Percentiles rank a stretch among this genome's conserved stretches.
phyloP scores from a whole-genome alignment of 2,329 filamentous ascomycete species.

The Hypomyces rosellus region DNA sequence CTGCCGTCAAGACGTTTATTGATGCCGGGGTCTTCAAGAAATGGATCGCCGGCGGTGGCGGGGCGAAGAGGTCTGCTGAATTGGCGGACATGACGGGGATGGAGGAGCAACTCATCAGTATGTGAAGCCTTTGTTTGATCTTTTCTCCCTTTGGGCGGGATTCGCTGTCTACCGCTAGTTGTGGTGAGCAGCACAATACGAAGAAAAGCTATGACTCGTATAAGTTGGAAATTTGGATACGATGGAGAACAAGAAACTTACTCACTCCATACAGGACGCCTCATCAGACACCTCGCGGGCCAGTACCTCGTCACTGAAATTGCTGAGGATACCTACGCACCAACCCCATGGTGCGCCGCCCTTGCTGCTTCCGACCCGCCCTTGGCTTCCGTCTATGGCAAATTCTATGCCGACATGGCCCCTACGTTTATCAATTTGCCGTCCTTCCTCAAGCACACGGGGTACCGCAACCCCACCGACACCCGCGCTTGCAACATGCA shows the following conservation, averaged over 20 bases:
- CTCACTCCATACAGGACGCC: constrained; percentile 19
- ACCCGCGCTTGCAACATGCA: constrained; percentile 27
- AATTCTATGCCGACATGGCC: constrained; percentile 26
- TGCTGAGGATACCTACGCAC: constrained; percentile 27
- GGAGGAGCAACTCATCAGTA: constrained; percentile 28
- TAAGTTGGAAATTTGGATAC: not conserved
- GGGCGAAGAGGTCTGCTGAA: constrained; percentile 23
- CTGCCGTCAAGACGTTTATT: constrained; percentile 31
- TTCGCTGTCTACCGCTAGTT: not conserved
- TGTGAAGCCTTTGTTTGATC: not conserved
- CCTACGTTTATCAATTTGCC: constrained; percentile 27
- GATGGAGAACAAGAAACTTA: not conserved
- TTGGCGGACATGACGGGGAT: constrained; percentile 28
- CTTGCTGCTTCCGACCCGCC: constrained; percentile 21
- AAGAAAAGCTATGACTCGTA: no score
- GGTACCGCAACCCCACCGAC: constrained; percentile 30
- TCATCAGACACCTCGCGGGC: constrained; percentile 30
- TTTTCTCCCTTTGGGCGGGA: no score
- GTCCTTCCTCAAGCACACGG: constrained; percentile 24
- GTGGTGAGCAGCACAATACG: not conserved
- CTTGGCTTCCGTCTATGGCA: constrained; percentile 26
- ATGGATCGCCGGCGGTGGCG: constrained; percentile 26
- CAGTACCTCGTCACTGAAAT: constrained; percentile 30
- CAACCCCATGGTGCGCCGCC: constrained; percentile 26
- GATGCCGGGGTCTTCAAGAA: constrained; percentile 31